Percentiles rank a stretch among this genome's conserved stretches.
Conservation (phyloP, 2,329 filamentous ascomycete genomes). For the Talaromyces amestolkiae region DNA sequence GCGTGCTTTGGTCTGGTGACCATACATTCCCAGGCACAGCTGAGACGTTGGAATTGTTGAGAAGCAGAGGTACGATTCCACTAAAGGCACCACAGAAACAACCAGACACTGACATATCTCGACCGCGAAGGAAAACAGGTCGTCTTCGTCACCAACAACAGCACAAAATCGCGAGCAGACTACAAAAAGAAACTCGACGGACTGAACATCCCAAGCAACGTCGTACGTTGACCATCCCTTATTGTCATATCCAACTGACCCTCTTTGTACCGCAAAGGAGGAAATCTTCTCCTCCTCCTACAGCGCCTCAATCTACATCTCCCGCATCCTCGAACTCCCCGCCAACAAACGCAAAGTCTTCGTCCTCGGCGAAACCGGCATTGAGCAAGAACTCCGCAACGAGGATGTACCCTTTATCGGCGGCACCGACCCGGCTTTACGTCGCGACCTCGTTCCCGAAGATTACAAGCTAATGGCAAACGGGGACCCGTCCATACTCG, state of each 20-base stretch:
- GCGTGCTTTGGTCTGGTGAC: conserved; percentile 95
- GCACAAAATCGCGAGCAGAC: conserved; percentile 88
- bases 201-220: conserved; percentile 73
- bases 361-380: conserved; percentile 84
- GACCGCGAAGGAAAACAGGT: conserved; percentile 72
- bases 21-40: conserved; percentile 80
- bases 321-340: conserved; percentile 79
- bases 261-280: conserved; percentile 51
- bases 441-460: conserved; percentile 73
- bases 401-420: conserved; percentile 80
- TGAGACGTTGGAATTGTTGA: conserved; percentile 79
- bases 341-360: conserved; percentile 87
- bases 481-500: conserved; percentile 68
- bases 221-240: conserved; percentile 43
- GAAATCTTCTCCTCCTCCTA: conserved; percentile 97
- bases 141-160: conserved; percentile 98
- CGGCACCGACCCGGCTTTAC: conserved; percentile 75
- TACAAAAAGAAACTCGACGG: conserved; percentile 87
- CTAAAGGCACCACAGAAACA: background rate
- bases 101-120: conserved; percentile 14
- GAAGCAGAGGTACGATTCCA: conserved; percentile 64
- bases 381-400: conserved; percentile 80
- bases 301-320: conserved; percentile 92
- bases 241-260: background rate
- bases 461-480: conserved; percentile 76